Percentiles rank a stretch among this genome's conserved stretches.
Evolutionary conservation across 371 early-diverging fungal genomes (phyloP).

Genomic region (Mortierella sp.): DNA sequence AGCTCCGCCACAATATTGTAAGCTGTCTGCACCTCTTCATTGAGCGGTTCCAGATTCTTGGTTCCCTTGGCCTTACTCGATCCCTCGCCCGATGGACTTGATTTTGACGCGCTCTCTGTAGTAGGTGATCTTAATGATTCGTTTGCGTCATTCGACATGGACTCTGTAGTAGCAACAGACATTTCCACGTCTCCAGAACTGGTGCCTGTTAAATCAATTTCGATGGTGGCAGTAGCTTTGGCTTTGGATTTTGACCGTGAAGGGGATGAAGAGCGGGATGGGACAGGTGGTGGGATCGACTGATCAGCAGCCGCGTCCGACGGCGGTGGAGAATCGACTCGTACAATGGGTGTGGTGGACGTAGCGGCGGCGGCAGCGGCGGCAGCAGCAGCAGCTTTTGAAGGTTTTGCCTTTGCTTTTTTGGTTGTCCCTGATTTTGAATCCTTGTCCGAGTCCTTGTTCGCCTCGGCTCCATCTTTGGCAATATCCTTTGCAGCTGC

Average conservation of each 20-base stretch:
- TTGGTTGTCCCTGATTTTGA: constrained; percentile 32
- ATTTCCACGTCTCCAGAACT: background rate
- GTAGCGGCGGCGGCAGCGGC: constrained; percentile 1
- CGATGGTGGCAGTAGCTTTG: constrained; percentile 7
- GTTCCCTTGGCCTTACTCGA: constrained; percentile 4
- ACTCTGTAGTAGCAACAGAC: too few species aligned
- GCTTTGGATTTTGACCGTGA: constrained; percentile 19
- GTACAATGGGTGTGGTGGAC: constrained; percentile 19
- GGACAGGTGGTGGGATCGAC: constrained; percentile 12
- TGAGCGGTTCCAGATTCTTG: constrained; percentile 26
- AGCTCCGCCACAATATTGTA: constrained; percentile 31
- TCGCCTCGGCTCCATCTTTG: constrained; percentile 27
- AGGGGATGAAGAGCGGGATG: constrained; percentile 34
- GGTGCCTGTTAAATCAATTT: background rate
- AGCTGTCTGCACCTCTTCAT: constrained; percentile 18
- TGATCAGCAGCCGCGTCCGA: constrained; percentile 7
- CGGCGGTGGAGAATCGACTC: constrained; percentile 37
- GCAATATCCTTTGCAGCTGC: constrained; percentile 16
- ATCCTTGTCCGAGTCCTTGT: constrained; percentile 48
- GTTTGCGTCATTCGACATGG: too few species aligned
- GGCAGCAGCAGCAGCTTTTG: constrained; percentile 9
- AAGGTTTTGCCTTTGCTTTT: constrained; percentile 28
- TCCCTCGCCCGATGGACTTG: too few species aligned
- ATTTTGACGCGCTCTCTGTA: background rate
- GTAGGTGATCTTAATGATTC: background rate